Evolutionary conservation across 805 yeast genomes (phyloP), one percentile per base, ranked within the genome.

Genomic region (Kuraishia piskuri): DNA sequence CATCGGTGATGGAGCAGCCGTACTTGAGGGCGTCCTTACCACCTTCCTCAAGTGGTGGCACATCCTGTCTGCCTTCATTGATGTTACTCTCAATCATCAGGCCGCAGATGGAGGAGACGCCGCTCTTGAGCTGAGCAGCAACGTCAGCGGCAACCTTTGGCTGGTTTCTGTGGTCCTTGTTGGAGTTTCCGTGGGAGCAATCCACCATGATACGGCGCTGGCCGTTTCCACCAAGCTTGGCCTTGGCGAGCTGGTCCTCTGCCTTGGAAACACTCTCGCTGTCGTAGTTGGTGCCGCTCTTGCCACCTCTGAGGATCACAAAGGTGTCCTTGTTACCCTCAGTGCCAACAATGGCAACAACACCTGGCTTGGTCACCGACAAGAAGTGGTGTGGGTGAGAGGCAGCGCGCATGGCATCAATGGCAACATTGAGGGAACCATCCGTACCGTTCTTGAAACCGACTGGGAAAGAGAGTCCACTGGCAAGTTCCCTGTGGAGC

Each of bases 371-470:
- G 56, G 99, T 94, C 65, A 94, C 97, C 60, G 96, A 94, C 86
- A 92, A 80, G 77, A 92, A 92, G 72, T 91, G 97, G 68, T 92
- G 99, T 50, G 95, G 82, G 66, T 85, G 85, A 45, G 92, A 77
- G 48, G 99, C 96, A 49, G 99, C 94, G 68, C 84, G 80, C 61
- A 89, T 87, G 46, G 99, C 98, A 68, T 91, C 99, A 51, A 94
- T 76, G 12, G 99, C 96, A 57, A 92, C 97, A 55, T 83, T 86
- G 57, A 92, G 75, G 51, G 94, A 79, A 67, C 99, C 99, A 69
- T 92, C 99, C 46, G 99, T 92, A 71, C 98, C 99, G 69, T 92
- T 92, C 75, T 92, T 92, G 86, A 92, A 92, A 51, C 99, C 99
- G 54, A 92, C 84, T 55, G 99, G 99, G 92, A 92, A 92, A n/a